Percentiles rank a stretch among this genome's conserved stretches.
phyloP scores from a whole-genome alignment of 116 monocot genomes.

The Posidonia oceanica region DNA sequence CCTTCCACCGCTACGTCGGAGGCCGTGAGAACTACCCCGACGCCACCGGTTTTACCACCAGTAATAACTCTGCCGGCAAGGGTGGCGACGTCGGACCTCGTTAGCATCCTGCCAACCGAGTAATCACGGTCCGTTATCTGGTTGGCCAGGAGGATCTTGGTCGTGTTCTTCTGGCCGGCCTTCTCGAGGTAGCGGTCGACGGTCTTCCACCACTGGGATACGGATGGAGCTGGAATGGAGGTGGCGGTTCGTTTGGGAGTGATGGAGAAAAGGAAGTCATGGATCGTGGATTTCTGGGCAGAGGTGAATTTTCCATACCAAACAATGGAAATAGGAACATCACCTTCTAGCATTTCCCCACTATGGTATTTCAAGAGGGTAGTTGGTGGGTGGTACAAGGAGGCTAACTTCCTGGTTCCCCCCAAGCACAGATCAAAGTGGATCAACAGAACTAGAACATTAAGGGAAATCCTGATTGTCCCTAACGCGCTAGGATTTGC shows the following conservation, averaged over 20 bases:
- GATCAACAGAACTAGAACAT: no score
- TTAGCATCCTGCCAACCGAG: conserved; percentile 27
- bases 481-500: neutral
- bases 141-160: conserved; percentile 11
- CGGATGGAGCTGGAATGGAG: conserved; percentile 12
- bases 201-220: conserved; percentile 37
- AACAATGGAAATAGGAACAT: conserved; percentile 31
- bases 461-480: neutral
- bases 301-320: conserved; percentile 43
- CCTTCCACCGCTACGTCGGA: conserved; percentile 60
- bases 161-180: conserved; percentile 2
- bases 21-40: conserved; percentile 50
- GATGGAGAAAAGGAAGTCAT: conserved; percentile 47
- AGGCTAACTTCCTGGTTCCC: neutral
- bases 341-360: conserved; percentile 26
- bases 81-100: conserved; percentile 9
- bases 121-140: conserved; percentile 25
- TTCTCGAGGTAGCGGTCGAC: conserved; percentile 14
- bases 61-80: conserved; percentile 12
- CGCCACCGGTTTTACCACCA: no score
- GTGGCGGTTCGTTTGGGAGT: conserved; percentile 4
- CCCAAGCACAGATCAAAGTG: no score
- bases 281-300: conserved; percentile 23
- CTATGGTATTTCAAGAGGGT: conserved; percentile 33
- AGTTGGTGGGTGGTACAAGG: conserved; percentile 15